Percentiles rank a stretch among this genome's conserved stretches.
These are phyloP conservation scores for Elsinoe fawcettii DNA, from an alignment of 2,329 filamentous ascomycete genomes.

Conservation along the genomic window DNA sequence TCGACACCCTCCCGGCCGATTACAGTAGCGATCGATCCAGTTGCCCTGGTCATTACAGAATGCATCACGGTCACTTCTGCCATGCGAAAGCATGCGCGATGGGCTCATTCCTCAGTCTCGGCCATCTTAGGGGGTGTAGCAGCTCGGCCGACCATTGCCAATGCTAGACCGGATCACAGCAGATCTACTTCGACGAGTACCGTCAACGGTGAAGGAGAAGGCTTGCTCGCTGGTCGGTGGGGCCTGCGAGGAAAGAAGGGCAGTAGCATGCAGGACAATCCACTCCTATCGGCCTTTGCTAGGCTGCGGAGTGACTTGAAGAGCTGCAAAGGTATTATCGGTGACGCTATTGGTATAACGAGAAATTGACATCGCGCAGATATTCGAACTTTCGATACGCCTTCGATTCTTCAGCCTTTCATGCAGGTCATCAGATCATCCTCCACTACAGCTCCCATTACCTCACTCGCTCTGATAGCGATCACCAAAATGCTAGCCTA, in stretches of 20 bases:
- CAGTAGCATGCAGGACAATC: conserved; percentile 95
- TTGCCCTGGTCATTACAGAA: conserved; percentile 80
- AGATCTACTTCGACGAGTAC: conserved; percentile 13
- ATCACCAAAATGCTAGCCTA: conserved; percentile 97
- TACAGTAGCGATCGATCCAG: conserved; percentile 31
- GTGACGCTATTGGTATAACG: too few relatives aligned
- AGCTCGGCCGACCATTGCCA: conserved; percentile 15
- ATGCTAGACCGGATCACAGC: conserved; percentile 8
- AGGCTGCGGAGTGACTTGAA: conserved; percentile 81
- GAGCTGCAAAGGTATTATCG: conserved; percentile 60
- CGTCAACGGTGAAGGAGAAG: conserved; percentile 16
- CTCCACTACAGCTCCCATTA: conserved; percentile 91
- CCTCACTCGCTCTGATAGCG: conserved; percentile 84
- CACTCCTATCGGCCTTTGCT: conserved; percentile 89
- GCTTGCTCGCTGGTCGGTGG: conserved; percentile 69
- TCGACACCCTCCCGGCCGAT: conserved; percentile 17
- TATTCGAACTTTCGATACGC: conserved; percentile 80
- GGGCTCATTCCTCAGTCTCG: conserved; percentile 90
- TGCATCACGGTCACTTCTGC: conserved; percentile 97
- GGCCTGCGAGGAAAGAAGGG: conserved; percentile 89
- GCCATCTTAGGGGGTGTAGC: conserved; percentile 75
- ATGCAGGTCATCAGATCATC: conserved; percentile 94
- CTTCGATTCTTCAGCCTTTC: conserved; percentile 83
- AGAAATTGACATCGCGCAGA: conserved; percentile 43
- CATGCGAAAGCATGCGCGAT: conserved; percentile 95